Evolutionary conservation across 257 asterid species (phyloP).

Genomic region (Marsdenia floribunda): DNA sequence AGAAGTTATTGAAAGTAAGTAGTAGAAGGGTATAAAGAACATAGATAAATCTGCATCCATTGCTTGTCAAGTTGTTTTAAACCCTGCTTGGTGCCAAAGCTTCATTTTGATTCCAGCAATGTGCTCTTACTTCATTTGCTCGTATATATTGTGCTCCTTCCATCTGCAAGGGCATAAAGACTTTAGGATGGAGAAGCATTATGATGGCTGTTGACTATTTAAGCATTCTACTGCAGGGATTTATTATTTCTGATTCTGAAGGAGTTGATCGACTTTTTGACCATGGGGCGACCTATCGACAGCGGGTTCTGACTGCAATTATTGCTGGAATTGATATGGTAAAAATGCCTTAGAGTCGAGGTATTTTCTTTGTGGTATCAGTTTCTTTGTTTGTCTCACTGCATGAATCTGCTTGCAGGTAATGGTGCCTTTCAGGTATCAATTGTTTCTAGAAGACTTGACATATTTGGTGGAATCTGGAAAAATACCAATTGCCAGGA

Average conservation of each 20-base stretch:
- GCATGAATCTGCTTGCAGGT: constrained; percentile 35
- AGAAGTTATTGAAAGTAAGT: neutral
- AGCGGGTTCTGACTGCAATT: constrained; percentile 55
- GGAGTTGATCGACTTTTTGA: constrained; percentile 68
- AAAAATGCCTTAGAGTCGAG: constrained; percentile 7
- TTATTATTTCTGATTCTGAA: constrained; percentile 75
- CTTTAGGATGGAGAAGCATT: neutral
- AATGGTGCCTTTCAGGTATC: constrained; percentile 74
- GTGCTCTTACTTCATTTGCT: neutral
- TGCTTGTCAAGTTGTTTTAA: neutral
- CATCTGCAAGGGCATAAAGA: neutral
- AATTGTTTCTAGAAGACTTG: constrained; percentile 50
- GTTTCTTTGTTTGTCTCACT: constrained; percentile 12
- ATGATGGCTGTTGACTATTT: neutral
- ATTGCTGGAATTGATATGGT: constrained; percentile 87
- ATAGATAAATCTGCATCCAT: neutral
- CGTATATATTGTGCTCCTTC: too few species aligned
- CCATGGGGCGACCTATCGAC: constrained; percentile 59
- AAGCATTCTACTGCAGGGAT: constrained; percentile 43
- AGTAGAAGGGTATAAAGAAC: neutral
- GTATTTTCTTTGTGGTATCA: neutral
- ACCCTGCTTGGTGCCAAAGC: neutral
- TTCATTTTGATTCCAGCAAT: neutral
- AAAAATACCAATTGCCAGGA: constrained; percentile 59
- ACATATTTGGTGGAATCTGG: constrained; percentile 57